Percentiles rank a stretch among this genome's conserved stretches.
Evolutionary conservation across 2,329 filamentous ascomycete species (phyloP).

Genomic region (Biscogniauxia mediterranea): DNA sequence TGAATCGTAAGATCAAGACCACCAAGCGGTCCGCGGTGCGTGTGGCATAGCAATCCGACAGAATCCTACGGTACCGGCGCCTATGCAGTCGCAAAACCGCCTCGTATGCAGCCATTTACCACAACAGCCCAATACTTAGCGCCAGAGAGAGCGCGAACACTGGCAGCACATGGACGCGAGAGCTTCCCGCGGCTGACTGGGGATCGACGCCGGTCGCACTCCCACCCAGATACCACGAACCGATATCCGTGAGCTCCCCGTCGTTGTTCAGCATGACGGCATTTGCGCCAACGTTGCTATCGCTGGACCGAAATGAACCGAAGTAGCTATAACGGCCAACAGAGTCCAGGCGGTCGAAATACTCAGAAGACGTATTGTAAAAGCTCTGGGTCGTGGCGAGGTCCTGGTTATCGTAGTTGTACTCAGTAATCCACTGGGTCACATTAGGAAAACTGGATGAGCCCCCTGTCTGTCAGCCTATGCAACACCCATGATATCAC

Average conservation of each 20-base stretch:
- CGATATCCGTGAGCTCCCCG: constrained; percentile 72
- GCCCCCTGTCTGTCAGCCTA: not conserved
- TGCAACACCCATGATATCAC: constrained; percentile 1
- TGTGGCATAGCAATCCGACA: not conserved
- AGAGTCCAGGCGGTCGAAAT: constrained; percentile 62
- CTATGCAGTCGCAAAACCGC: not conserved
- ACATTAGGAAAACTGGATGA: constrained; percentile 53
- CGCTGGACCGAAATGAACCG: constrained; percentile 67
- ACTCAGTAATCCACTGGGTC: constrained; percentile 78
- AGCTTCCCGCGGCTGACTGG: constrained; percentile 13
- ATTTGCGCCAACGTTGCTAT: constrained; percentile 73
- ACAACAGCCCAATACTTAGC: not conserved
- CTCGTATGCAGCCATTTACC: not conserved
- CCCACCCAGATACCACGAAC: constrained; percentile 71
- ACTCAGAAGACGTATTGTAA: constrained; percentile 65
- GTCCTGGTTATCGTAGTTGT: constrained; percentile 58
- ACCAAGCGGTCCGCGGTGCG: not conserved
- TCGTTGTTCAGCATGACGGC: constrained; percentile 66
- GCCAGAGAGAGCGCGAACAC: not conserved
- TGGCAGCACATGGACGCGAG: not conserved
- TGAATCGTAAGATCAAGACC: not conserved
- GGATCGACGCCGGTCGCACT: constrained; percentile 45
- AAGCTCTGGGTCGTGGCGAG: constrained; percentile 60
- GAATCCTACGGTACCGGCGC: not conserved
- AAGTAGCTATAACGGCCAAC: constrained; percentile 73